phyloP scores from a whole-genome alignment of 306 rosid species.

The Amphicarpaea edgeworthii region DNA sequence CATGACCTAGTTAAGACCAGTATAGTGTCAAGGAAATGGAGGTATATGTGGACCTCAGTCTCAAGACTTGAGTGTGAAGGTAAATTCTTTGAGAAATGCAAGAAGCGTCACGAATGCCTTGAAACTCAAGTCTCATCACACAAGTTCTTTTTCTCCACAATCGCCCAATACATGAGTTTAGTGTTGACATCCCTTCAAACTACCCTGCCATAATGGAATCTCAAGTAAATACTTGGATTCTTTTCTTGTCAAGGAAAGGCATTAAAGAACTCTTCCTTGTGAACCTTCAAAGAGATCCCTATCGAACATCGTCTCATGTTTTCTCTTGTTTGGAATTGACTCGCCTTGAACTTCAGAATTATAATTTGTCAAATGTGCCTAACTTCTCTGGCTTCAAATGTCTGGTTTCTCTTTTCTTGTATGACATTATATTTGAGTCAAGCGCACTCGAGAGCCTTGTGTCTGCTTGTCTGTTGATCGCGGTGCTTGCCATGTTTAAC shows the following conservation, averaged over 20 bases:
- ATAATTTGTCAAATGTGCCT: neutral
- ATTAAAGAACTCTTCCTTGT: neutral
- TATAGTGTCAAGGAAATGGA: neutral
- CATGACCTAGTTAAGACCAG: too few species aligned
- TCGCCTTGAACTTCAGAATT: neutral
- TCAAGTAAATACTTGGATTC: constrained; percentile 26
- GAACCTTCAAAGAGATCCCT: neutral
- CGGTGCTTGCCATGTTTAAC: neutral
- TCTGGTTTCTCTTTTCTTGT: neutral
- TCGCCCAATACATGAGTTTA: too few species aligned
- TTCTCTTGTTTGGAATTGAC: constrained; percentile 20
- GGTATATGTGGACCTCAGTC: too few species aligned
- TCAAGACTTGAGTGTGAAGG: too few species aligned
- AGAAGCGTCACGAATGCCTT: too few species aligned
- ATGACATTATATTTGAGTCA: neutral
- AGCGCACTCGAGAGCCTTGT: constrained; percentile 27
- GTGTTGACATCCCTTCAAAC: too few species aligned
- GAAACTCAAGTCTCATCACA: too few species aligned
- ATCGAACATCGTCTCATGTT: constrained; percentile 11
- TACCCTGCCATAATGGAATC: too few species aligned
- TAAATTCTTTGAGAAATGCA: too few species aligned
- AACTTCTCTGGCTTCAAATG: constrained; percentile 24
- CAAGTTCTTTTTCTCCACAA: too few species aligned
- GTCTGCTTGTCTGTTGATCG: neutral
- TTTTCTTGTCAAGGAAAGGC: constrained; percentile 12